Conservation (phyloP, 345 rosid species). For the Hevea brasiliensis region DNA sequence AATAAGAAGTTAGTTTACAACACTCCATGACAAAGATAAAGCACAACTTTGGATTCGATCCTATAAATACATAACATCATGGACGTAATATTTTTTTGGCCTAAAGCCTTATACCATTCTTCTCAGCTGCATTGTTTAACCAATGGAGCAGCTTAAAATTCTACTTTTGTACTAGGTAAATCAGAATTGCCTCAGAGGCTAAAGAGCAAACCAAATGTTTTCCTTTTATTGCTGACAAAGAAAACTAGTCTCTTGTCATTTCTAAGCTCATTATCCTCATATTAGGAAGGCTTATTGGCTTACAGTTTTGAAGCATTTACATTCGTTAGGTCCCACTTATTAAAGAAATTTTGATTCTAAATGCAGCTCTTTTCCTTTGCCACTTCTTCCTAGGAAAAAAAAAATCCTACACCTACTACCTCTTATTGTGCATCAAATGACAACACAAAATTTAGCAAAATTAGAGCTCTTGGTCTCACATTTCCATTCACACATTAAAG, state of each 20-base stretch:
- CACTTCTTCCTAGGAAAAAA: too few species aligned
- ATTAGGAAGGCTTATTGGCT: neutral
- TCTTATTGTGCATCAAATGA: neutral
- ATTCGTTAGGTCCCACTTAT: too few species aligned
- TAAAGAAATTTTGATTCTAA: too few species aligned
- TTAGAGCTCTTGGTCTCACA: neutral
- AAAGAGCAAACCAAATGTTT: neutral
- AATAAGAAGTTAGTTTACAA: neutral
- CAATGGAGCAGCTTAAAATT: neutral
- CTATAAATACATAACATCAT: neutral
- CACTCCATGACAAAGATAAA: neutral
- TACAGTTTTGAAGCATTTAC: neutral
- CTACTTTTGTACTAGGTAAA: neutral
- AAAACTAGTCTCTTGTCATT: neutral
- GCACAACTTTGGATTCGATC: neutral
- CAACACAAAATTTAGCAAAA: neutral
- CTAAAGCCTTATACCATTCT: neutral
- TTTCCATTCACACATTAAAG: neutral
- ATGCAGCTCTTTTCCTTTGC: too few species aligned
- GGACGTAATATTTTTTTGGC: neutral
- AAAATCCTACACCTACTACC: too few species aligned
- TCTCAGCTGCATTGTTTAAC: neutral
- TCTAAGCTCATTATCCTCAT: neutral
- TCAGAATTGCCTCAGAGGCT: neutral
- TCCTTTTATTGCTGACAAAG: neutral